Base-by-base conservation (phyloP, 2,329 filamentous ascomycete species). In the Sclerotinia glacialis region DNA sequence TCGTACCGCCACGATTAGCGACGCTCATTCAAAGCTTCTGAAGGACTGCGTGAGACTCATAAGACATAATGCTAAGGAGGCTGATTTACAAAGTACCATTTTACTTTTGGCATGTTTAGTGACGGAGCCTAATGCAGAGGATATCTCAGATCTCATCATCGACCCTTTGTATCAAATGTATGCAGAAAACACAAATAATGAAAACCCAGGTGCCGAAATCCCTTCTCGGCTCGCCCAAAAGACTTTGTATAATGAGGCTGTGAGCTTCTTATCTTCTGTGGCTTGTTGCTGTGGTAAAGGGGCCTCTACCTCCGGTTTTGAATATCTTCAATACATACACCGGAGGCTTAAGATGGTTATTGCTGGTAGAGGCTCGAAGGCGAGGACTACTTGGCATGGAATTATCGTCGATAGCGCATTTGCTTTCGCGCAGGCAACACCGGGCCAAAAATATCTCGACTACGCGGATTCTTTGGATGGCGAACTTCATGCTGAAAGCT, bases 271-370 rank as follows among this genome's bases (percentile, higher is more conserved):
- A 40, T 80, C 80, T 66, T 80, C 79, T 8, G 74, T 84, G 14
- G 80, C 83, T 2, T 79, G 81, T 42, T 81, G 78, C 69, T 83
- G 81, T 69, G 78, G 80, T 21, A 80, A 80, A 67, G 78, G 76
- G 7, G 70, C 76, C 16, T 72, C 73, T 1, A 73, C 67, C 8
- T 76, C 77, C 40, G 74, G 75, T 28, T 77, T 78, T 23, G 74
- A 77, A 37, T 74, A 79, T 55, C 74, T 79, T 21, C 76, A 81
- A 64, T 74, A 82, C 37, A 71, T 75, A 8, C 74, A 76, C 66
- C 58, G 62, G 4, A 62, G 60, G 46, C 55, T 76, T 9, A 69
- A 76, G 47, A 50, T 37, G 9, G 54, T 59, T 42, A 54, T 12
- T 37, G 66, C 42, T 14, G 61, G 56, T 64, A 67, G 53, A 18